Base-by-base conservation (phyloP, 768 basidiomycete genomes). In the Boletus patriciae region DNA sequence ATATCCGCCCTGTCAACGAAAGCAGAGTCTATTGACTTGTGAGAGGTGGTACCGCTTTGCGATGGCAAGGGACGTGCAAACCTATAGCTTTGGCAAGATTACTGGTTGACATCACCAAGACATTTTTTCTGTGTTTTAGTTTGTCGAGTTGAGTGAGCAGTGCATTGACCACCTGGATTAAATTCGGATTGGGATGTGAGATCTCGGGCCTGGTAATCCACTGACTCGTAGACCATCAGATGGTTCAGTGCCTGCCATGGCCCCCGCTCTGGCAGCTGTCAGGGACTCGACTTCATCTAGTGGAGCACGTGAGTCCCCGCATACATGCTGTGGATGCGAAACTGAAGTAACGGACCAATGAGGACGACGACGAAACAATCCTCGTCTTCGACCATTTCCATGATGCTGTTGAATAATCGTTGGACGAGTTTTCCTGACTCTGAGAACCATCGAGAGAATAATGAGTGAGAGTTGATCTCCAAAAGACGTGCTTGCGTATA, bases 361-460 rank as follows among this genome's bases (percentile, higher is more conserved):
- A 99, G 79, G 18, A 99, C 92, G 5, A 97, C 86, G 3, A 99
- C 87, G 65, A 99, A 98, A 16, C 84, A 84, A 54, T 87, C 85
- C 60, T 95, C 92, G 64, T 98, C 94, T 48, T 97, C 94, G 0
- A 91, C 88, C 73, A 98, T 80, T 61, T 97, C 94, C 38, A 82
- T 90, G 54, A 99, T 93, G 56, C 82, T 90, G 38, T 80, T 83
- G 69, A 98, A 99, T 18, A 99, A 78, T 46, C 90, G 84, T 66
- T 98, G 96, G 2, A 99, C 97, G 29, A 99, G 84, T 72, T 99
- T 99, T 16, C 97, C 97, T 0, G 94, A 97, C 70, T 99, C 97
- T 0, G 95, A 98, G 74, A 98, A 99, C 96, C 97, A 99, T 64
- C 94, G 91, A 16, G 93, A 95, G 71, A 99, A 98, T 16, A 99